Base-by-base conservation (phyloP, 2,329 filamentous ascomycete genomes). In the Cadophora sp. region DNA sequence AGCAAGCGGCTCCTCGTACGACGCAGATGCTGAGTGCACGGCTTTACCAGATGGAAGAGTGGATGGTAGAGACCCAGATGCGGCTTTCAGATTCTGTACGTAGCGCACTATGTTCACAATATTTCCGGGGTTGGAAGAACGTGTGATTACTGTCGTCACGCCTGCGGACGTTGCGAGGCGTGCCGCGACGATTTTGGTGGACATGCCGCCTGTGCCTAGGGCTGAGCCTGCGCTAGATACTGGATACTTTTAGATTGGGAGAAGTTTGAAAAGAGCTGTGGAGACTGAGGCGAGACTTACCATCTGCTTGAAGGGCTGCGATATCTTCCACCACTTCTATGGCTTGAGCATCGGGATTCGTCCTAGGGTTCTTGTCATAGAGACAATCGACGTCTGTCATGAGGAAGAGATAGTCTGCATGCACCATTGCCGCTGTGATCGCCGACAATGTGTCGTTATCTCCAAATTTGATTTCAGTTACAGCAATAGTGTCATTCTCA, bases 371-470 rank as follows among this genome's bases (percentile, higher is more conserved):
- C 80, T 95, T 96, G 80, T 97, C 94, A 80, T 99, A 99, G 14
- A 99, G 84, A 78, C 95, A 97, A 79, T 99, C 96, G 59, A 99
- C 96, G 77, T 99, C 96, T 0, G 96, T 99, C 96, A 99, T 98
- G 71, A 99, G 86, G 81, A 99, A 99, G 11, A 99, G 86, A 76
- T 97, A 93, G 77, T 99, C 94, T 62, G 96, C 96, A 76, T 97
- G 93, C 24, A 98, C 92, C 94, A 98, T 98, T 73, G 92, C 96
- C 0, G 96, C 93, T 0, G 96, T 97, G 74, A 99, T 97, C 67
- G 96, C 96, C 14, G 94, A 97, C 58, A 99, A 85, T 1, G 96
- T 99, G 80, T 99, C 96, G 76, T 99, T 99, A 84, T 99, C 96
- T 73, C 96, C 96, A 78, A 99, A 99, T 84, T 98, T 98, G 82